Conservation (phyloP, 108 stramenopile genomes). For the Cylindrotheca closterium region DNA sequence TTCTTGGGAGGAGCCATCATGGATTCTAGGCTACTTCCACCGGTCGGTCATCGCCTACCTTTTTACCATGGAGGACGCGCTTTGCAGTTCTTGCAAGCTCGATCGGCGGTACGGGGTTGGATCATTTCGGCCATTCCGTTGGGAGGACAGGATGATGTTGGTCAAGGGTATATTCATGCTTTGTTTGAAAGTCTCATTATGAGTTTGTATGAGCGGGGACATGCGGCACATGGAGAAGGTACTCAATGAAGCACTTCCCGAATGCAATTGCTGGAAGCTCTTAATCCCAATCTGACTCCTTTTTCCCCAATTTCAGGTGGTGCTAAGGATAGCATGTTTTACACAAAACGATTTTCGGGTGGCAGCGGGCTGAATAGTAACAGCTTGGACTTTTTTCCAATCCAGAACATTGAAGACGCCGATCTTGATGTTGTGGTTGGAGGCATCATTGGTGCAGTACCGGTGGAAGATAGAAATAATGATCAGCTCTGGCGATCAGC, state of each 20-base stretch:
- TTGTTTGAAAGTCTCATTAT: slow-evolving; percentile 75
- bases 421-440: slow-evolving; percentile 58
- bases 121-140: slow-evolving; percentile 69
- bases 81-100: slow-evolving; percentile 81
- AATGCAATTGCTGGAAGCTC: neutral
- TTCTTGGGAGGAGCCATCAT: slow-evolving; percentile 85
- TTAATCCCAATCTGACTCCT: slow-evolving; percentile 3
- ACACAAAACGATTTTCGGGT: slow-evolving; percentile 71
- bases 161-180: slow-evolving; percentile 73
- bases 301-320: too few relatives aligned
- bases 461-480: slow-evolving; percentile 80
- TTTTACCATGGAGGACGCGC: slow-evolving; percentile 67
- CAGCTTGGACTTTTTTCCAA: slow-evolving; percentile 81
- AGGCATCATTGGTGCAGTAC: slow-evolving; percentile 57
- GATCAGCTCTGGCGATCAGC: slow-evolving; percentile 83
- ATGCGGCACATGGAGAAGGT: slow-evolving; percentile 80
- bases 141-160: slow-evolving; percentile 77
- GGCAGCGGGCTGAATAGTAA: slow-evolving; percentile 76
- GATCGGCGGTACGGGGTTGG: slow-evolving; percentile 82
- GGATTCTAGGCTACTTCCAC: slow-evolving; percentile 76
- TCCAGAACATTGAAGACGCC: slow-evolving; percentile 77
- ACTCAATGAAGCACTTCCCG: slow-evolving; percentile 3
- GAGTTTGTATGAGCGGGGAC: slow-evolving; percentile 84
- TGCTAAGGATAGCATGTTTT: slow-evolving; percentile 64
- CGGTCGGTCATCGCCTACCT: slow-evolving; percentile 69